These are phyloP conservation scores for Chaetomium olivaceum DNA, from an alignment of 2,329 filamentous ascomycete genomes.

Conservation along the genomic window DNA sequence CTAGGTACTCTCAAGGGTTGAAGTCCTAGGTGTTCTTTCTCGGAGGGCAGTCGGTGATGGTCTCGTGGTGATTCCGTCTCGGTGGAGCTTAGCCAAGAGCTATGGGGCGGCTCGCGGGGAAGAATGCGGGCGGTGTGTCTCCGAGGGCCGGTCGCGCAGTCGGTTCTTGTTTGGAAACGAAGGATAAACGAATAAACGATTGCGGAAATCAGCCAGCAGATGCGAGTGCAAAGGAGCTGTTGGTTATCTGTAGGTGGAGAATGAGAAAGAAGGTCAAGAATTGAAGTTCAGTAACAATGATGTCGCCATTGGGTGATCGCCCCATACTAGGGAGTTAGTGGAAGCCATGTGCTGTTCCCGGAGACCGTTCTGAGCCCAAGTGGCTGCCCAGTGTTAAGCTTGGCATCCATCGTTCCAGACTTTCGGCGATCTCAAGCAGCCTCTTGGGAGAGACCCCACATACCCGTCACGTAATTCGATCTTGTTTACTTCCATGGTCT, in stretches of 20 bases:
- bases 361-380: background rate
- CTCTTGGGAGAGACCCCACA: background rate
- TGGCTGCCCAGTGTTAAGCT: background rate
- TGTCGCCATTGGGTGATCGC: slow-evolving; percentile 23
- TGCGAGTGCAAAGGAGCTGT: background rate
- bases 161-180: background rate
- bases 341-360: background rate
- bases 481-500: background rate
- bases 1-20: background rate
- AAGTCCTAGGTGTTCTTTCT: background rate
- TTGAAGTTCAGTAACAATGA: slow-evolving; percentile 22
- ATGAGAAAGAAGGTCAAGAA: background rate
- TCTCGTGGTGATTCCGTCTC: slow-evolving; percentile 19
- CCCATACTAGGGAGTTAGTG: background rate
- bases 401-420: background rate
- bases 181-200: background rate
- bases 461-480: background rate
- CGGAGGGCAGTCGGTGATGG: slow-evolving; percentile 19
- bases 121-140: slow-evolving; percentile 15
- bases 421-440: background rate
- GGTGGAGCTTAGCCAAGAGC: slow-evolving; percentile 24
- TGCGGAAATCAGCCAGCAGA: background rate
- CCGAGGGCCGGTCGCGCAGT: background rate
- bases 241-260: background rate
- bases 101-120: slow-evolving; percentile 24